Percentiles rank a stretch among this genome's conserved stretches.
phyloP scores from a whole-genome alignment of 176 grass and related monocot species.

The Eleusine indica region DNA sequence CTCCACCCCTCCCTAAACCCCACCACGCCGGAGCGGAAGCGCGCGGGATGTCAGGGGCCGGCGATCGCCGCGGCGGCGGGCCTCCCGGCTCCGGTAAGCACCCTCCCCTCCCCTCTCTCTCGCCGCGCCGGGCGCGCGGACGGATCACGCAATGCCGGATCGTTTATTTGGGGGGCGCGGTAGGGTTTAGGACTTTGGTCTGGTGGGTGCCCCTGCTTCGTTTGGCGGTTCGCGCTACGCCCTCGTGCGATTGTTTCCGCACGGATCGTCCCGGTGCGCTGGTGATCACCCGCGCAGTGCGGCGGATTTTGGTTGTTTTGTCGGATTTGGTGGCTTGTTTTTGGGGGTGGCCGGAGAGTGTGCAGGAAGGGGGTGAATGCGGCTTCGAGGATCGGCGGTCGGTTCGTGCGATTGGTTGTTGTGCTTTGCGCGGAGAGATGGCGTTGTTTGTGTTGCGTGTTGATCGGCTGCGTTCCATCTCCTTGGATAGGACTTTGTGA shows the following conservation, averaged over 20 bases:
- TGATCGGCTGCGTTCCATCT: conserved; percentile 1
- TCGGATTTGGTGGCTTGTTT: conserved; percentile 9
- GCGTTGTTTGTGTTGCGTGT: neutral
- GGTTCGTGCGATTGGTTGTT: conserved; percentile 3
- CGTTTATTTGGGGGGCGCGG: neutral
- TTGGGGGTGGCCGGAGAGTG: neutral
- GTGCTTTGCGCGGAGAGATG: neutral
- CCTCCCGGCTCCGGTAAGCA: conserved; percentile 34
- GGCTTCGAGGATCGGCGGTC: conserved; percentile 1
- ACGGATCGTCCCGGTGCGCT: neutral
- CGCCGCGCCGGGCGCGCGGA: neutral
- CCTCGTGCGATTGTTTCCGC: neutral
- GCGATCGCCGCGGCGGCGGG: conserved; percentile 34
- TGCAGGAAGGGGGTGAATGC: conserved; percentile 10
- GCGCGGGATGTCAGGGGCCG: conserved; percentile 30
- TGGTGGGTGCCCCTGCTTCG: too few relatives aligned
- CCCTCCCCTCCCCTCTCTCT: neutral
- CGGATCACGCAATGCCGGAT: conserved; percentile 33
- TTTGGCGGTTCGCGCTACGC: neutral
- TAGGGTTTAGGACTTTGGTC: conserved; percentile 12
- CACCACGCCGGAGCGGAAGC: neutral
- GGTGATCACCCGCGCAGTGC: neutral
- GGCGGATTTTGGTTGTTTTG: neutral
- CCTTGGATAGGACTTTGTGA: neutral
- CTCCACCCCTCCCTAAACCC: neutral